Percentiles rank a stretch among this genome's conserved stretches.
Evolutionary conservation across 352 stramenopile species (phyloP).

Genomic region (Stramenopiles sp.): DNA sequence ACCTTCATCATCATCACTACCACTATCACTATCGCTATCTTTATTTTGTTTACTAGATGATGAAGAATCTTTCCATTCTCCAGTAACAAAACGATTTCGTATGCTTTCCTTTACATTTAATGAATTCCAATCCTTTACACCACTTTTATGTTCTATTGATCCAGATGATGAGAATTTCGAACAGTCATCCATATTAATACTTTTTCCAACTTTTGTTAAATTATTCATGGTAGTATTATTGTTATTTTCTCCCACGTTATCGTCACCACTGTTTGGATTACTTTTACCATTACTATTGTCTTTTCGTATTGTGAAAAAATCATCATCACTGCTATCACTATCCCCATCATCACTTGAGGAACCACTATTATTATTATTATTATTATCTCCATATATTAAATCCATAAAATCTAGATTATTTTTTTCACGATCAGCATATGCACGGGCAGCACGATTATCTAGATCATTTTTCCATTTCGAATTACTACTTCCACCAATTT

Average conservation of each 20-base stretch:
- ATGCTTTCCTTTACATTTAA: not conserved
- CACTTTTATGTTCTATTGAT: too few species aligned
- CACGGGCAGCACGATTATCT: constrained; percentile 55
- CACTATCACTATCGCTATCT: constrained; percentile 13
- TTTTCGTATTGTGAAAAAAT: constrained; percentile 32
- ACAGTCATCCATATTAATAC: not conserved
- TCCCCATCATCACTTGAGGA: constrained; percentile 2
- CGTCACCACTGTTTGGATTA: constrained; percentile 32
- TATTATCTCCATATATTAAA: constrained; percentile 58
- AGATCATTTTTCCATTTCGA: constrained; percentile 35
- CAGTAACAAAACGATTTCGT: constrained; percentile 18
- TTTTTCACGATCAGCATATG: constrained; percentile 49
- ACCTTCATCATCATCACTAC: constrained; percentile 62
- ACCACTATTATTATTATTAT: constrained; percentile 51
- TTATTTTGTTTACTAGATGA: constrained; percentile 4
- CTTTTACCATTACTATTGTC: constrained; percentile 46
- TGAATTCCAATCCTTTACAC: not conserved
- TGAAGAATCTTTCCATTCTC: constrained; percentile 16
- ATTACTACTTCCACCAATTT: constrained; percentile 15
- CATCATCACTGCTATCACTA: constrained; percentile 3
- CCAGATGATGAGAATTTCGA: not conserved
- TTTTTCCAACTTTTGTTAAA: constrained; percentile 30
- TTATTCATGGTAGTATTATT: constrained; percentile 35
- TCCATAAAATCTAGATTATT: too few species aligned
- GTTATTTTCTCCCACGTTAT: constrained; percentile 17